These are phyloP conservation scores for Boletellus emodensis DNA, from an alignment of 768 basidiomycete genomes.

Conservation along the genomic window DNA sequence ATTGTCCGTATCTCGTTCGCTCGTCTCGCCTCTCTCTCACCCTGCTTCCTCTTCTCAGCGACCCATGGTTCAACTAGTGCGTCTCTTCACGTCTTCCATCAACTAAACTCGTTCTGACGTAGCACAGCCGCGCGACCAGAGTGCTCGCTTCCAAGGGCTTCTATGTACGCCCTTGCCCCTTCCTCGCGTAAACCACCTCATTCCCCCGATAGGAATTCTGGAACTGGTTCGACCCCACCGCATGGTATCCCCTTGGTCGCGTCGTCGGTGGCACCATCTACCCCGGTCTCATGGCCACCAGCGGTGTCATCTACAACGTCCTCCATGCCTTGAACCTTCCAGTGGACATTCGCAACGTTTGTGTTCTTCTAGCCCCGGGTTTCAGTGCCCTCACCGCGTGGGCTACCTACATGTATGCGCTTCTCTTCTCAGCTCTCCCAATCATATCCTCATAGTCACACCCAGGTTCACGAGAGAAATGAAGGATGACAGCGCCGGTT, in stretches of 20 bases:
- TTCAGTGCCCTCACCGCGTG: slow-evolving; percentile 96
- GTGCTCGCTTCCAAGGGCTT: slow-evolving; percentile 92
- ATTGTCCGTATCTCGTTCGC: slow-evolving; percentile 60
- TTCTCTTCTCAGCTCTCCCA: not conserved
- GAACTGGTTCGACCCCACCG: slow-evolving; percentile 99
- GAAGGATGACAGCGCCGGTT: slow-evolving; percentile 91
- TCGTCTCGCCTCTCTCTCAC: not conserved
- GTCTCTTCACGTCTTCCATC: slow-evolving; percentile 29
- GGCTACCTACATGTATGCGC: slow-evolving; percentile 86
- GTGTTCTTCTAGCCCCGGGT: slow-evolving; percentile 94
- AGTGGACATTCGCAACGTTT: slow-evolving; percentile 95
- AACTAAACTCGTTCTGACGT: not conserved
- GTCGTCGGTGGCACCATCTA: slow-evolving; percentile 99
- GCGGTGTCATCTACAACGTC: slow-evolving; percentile 92
- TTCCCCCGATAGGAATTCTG: slow-evolving; percentile 78
- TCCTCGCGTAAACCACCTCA: slow-evolving; percentile 2
- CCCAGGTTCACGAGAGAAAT: slow-evolving; percentile 94
- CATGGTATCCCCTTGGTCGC: slow-evolving; percentile 98
- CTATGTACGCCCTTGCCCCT: slow-evolving; percentile 60
- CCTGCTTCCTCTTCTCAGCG: slow-evolving; percentile 44
- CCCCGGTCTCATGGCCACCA: slow-evolving; percentile 97
- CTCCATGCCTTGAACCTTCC: slow-evolving; percentile 88
- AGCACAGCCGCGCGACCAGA: slow-evolving; percentile 79
- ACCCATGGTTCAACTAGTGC: slow-evolving; percentile 99
- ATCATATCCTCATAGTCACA: not conserved